Evolutionary conservation across 2,329 filamentous ascomycete species (phyloP).

Genomic region (Allantophomopsis cytisporea): DNA sequence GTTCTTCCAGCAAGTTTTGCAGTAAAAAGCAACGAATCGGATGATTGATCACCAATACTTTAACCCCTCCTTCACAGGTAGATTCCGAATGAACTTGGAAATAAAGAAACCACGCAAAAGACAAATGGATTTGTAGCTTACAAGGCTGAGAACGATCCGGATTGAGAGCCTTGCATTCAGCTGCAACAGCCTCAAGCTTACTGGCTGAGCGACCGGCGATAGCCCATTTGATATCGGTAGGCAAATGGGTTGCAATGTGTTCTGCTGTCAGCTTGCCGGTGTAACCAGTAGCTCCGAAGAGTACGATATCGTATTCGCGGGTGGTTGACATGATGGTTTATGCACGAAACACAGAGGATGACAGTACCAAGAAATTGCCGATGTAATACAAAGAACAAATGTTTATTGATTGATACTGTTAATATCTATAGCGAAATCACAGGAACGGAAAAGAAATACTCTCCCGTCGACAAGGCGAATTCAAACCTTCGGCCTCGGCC

Average conservation of each 20-base stretch:
- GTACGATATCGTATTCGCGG: slow-evolving; percentile 45
- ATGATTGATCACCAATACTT: too few relatives aligned
- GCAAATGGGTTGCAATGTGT: slow-evolving; percentile 56
- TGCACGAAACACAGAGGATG: not conserved
- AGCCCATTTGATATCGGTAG: slow-evolving; percentile 76
- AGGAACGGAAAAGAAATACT: too few relatives aligned
- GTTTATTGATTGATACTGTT: too few relatives aligned
- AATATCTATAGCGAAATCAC: too few relatives aligned
- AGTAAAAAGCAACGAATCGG: too few relatives aligned
- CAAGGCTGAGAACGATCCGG: slow-evolving; percentile 58
- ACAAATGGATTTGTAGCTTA: slow-evolving; percentile 22
- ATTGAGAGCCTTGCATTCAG: slow-evolving; percentile 52
- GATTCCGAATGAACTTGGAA: not conserved
- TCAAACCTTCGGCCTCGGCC: too few relatives aligned
- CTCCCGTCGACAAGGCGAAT: too few relatives aligned
- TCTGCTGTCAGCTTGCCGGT: slow-evolving; percentile 68
- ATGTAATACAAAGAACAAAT: too few relatives aligned
- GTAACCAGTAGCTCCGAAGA: slow-evolving; percentile 65
- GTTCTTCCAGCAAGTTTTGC: too few relatives aligned
- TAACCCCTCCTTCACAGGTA: too few relatives aligned
- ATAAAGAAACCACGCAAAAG: slow-evolving; percentile 1
- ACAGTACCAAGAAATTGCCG: too few relatives aligned
- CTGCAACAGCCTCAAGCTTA: slow-evolving; percentile 58
- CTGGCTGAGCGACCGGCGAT: slow-evolving; percentile 67
- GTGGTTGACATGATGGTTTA: slow-evolving; percentile 5